These are phyloP conservation scores for Quercus lobata DNA, from an alignment of 331 rosid genomes.

Conservation along the genomic window DNA sequence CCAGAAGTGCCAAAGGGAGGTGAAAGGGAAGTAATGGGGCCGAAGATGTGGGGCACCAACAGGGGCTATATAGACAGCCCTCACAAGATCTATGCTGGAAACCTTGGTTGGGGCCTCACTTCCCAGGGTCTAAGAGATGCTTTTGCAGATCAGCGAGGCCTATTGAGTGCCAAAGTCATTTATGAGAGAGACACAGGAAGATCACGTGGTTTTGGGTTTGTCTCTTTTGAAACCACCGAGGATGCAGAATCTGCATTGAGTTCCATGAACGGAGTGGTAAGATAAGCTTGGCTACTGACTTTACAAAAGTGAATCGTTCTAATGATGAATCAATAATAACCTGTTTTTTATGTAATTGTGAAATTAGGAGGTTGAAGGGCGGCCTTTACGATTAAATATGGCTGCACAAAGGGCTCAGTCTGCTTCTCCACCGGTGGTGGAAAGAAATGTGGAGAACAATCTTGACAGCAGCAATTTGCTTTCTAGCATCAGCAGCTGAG, in stretches of 20 bases:
- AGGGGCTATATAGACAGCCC: slow-evolving; percentile 78
- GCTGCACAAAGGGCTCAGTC: slow-evolving; percentile 42
- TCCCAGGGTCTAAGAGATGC: slow-evolving; percentile 76
- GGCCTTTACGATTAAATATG: slow-evolving; percentile 64
- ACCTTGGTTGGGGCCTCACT: slow-evolving; percentile 81
- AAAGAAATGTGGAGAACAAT: slow-evolving; percentile 21
- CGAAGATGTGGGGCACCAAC: slow-evolving; percentile 40
- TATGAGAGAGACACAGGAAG: slow-evolving; percentile 75
- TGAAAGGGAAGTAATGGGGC: slow-evolving; percentile 74
- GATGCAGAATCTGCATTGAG: slow-evolving; percentile 53
- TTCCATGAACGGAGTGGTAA: slow-evolving; percentile 89
- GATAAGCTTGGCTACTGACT: slow-evolving; percentile 8
- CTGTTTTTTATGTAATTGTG: slow-evolving; percentile 6
- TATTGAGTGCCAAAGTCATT: slow-evolving; percentile 80
- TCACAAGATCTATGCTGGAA: slow-evolving; percentile 86
- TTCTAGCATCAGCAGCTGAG: slow-evolving; percentile 47
- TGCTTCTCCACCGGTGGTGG: slow-evolving; percentile 29
- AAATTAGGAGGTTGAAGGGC: slow-evolving; percentile 70
- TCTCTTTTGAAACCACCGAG: slow-evolving; percentile 67
- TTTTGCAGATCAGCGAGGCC: slow-evolving; percentile 74
- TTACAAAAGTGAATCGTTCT: not conserved
- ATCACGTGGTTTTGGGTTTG: slow-evolving; percentile 85
- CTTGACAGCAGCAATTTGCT: slow-evolving; percentile 47
- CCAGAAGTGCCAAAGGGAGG: slow-evolving; percentile 96
- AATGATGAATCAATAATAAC: not conserved